Conservation (phyloP, 495 filamentous ascomycete species). For the Parathielavia hyrcaniae region DNA sequence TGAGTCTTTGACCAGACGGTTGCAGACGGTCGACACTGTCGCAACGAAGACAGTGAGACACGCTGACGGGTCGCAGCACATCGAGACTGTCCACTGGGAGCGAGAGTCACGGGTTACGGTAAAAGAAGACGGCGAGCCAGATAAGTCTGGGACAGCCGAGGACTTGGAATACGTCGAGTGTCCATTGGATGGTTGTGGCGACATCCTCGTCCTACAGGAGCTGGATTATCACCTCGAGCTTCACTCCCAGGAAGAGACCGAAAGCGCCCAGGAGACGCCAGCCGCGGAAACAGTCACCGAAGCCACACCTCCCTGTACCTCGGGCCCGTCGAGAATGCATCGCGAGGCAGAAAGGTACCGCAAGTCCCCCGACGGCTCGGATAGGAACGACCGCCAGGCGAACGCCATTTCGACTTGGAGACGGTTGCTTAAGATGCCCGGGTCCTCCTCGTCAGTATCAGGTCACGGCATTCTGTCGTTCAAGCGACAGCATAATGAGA, state of each 20-base stretch:
- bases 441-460: constrained; percentile 17
- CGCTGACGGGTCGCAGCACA: constrained; percentile 36
- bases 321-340: constrained; percentile 19
- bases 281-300: not conserved
- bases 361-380: constrained; percentile 3
- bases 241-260: constrained; percentile 57
- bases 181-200: constrained; percentile 64
- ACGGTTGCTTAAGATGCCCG: constrained; percentile 26
- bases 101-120: constrained; percentile 48
- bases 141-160: constrained; percentile 54
- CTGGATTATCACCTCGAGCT: constrained; percentile 68
- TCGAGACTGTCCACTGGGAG: constrained; percentile 53
- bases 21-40: not conserved
- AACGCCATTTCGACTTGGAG: constrained; percentile 27
- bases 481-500: constrained; percentile 10
- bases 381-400: constrained; percentile 15
- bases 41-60: too few species aligned
- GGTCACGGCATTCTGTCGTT: constrained; percentile 2
- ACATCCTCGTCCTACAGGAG: constrained; percentile 54
- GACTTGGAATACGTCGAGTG: constrained; percentile 57
- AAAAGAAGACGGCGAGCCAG: not conserved
- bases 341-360: constrained; percentile 21
- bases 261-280: constrained; percentile 14
- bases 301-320: constrained; percentile 4
- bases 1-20: constrained; percentile 16